Conservation (phyloP, 768 basidiomycete species). For the Rhodotorula graminis region DNA sequence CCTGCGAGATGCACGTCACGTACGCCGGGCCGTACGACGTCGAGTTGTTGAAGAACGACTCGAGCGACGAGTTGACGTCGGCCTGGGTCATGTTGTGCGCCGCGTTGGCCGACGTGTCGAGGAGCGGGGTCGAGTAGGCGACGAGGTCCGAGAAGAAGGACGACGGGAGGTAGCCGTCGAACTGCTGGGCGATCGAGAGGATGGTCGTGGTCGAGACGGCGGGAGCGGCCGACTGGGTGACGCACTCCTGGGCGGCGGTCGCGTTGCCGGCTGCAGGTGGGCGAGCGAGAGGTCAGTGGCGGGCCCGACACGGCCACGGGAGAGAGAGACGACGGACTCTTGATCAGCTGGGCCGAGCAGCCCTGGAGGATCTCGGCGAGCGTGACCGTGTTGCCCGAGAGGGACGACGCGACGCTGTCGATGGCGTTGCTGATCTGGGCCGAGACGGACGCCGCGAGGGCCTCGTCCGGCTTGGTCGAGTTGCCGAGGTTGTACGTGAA, state of each 20-base stretch:
- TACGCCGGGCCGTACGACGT: constrained; percentile 40
- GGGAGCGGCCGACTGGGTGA: constrained; percentile 27
- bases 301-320: too few relatives aligned
- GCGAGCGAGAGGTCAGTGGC: neutral
- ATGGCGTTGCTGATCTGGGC: constrained; percentile 37
- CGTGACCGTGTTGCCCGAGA: constrained; percentile 40
- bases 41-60: constrained; percentile 40
- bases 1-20: constrained; percentile 35
- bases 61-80: constrained; percentile 26
- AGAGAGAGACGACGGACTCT: constrained; percentile 4
- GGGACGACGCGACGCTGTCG: constrained; percentile 31
- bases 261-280: constrained; percentile 33
- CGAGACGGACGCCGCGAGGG: constrained; percentile 26
- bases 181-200: constrained; percentile 28
- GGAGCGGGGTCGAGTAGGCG: constrained; percentile 23
- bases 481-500: constrained; percentile 30
- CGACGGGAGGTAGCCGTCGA: constrained; percentile 39
- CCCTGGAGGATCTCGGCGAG: constrained; percentile 37
- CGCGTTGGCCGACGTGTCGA: constrained; percentile 20
- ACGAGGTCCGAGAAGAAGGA: constrained; percentile 41
- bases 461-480: neutral
- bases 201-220: constrained; percentile 20
- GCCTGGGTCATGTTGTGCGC: constrained; percentile 29
- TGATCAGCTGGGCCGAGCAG: constrained; percentile 37
- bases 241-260: constrained; percentile 35